These are phyloP conservation scores for Pisolithus tinctorius DNA, from an alignment of 768 basidiomycete species.

Conservation along the genomic window DNA sequence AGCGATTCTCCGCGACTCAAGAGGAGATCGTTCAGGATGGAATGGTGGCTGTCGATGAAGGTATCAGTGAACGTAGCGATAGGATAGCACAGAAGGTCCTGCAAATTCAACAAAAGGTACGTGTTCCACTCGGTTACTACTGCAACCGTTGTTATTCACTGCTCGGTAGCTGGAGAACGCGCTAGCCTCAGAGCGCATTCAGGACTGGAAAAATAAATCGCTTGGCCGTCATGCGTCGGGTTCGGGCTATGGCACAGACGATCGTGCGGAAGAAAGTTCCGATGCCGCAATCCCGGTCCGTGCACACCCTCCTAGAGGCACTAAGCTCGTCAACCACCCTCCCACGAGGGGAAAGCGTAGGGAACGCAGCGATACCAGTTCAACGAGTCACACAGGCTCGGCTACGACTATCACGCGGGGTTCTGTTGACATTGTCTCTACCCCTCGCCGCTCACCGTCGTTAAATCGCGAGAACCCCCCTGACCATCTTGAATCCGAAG, in stretches of 20 bases:
- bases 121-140: constrained; percentile 10
- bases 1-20: constrained; percentile 72
- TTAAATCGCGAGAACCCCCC: constrained; percentile 28
- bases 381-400: constrained; percentile 47
- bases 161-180: constrained; percentile 64
- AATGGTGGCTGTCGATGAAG: constrained; percentile 82
- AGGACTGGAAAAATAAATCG: constrained; percentile 26
- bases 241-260: constrained; percentile 30
- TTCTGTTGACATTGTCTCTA: constrained; percentile 20
- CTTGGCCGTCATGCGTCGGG: constrained; percentile 15
- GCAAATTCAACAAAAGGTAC: constrained; percentile 87
- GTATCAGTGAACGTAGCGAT: constrained; percentile 79
- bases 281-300: constrained; percentile 36
- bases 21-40: constrained; percentile 63
- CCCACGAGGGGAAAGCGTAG: constrained; percentile 34
- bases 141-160: constrained; percentile 1
- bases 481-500: constrained; percentile 36
- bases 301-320: constrained; percentile 33
- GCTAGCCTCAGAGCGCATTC: constrained; percentile 48
- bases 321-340: constrained; percentile 28
- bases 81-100: constrained; percentile 83
- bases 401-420: constrained; percentile 22
- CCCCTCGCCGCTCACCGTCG: constrained; percentile 25
- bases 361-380: constrained; percentile 55
- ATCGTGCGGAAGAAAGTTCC: constrained; percentile 55